Base-by-base conservation (phyloP, 257 asterid genomes). In the Nicotiana knightiana region DNA sequence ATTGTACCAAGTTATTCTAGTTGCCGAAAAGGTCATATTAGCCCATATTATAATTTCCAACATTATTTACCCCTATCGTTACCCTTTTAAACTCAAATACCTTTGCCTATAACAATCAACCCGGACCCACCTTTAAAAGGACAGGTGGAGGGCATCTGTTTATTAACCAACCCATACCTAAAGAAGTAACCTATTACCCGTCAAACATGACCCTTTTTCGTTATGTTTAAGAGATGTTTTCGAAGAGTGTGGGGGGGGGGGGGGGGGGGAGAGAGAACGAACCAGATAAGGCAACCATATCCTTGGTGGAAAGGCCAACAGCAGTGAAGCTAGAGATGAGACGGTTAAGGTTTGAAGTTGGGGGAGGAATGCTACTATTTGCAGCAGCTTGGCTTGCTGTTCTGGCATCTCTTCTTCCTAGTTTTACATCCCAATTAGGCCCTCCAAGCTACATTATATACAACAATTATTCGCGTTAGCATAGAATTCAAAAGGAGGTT, bases 211-310 rank as follows among this genome's bases (percentile, higher is more conserved):
- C 9, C 46, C 9, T 39, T 6, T 39, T 39, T 1, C 2, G 46
- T 39, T 6, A 39, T 6, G 1, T 39, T 39, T 37, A 37, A 5
- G 43, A 37, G 43, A 7, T 37, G 1, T 5, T 37, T 37, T 39
- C 7, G 7, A 64, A 28, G 37, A 28, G n/a, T 28, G 4, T 0
- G 9, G 59, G n/a, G 4, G 18, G 7, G 26, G 30, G 10, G 30
- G 13, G 12, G 1, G 30, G 30, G n/a, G 3, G 18, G 7, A 33
- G 24, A 15, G 30, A 18, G 12, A 57, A 68, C 83, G 11, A 46
- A 93, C 97, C 98, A 2, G 98, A 90, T 82, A 95, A 88, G 80
- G 93, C 98, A 68, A 95, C 97, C 82, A 95, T 54, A 86, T 93
- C 97, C 81, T 81, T 90, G 10, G 91, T 64, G 5, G 99, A 92